Evolutionary conservation across 2,329 filamentous ascomycete species (phyloP), one percentile per base, ranked within the genome.

Genomic region (Knufia petricola): DNA sequence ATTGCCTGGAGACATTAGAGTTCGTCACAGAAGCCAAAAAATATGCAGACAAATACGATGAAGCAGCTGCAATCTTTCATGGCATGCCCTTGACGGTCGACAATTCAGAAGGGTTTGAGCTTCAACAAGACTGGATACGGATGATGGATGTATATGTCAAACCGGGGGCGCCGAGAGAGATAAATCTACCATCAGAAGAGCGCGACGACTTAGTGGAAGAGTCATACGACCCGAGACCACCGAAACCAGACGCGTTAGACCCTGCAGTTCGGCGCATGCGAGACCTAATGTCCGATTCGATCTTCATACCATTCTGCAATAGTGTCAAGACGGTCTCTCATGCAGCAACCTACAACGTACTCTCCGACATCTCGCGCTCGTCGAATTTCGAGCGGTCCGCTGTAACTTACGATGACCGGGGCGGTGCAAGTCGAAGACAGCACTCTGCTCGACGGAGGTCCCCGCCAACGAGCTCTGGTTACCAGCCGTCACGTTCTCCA

Each of bases 281-380:
- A 64, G 92, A 96, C 58, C 73, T 98, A 49, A 96, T 98, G 89
- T 94, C 95, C 60, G 92, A 96, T 64, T 95, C 89, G 2, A 86
- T 96, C 0, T 74, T 96, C 45, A 82, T 95, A 0, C 89, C 90
- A 0, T 98, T 96, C 63, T 75, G 96, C 47, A 90, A 95, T 66
- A 77, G 73, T 53, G 69, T 74, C 41, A 73, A 72, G 51, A 68
- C 71, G 1, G 69, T 73, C 38, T 68, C 70, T 1, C 62, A 64
- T 26, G 69, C 75, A n/a, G 58, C 63, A 36, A 67, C 71, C 39
- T 63, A 60, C 38, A 64, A 34, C 62, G 63, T 38, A 56, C 66
- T 58, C 64, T 68, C 62, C 6, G 55, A 56, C 61, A 74, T 62
- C 58, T 67, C 59, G 58, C 68, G 60, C 51, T 67, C 63, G 56